Evolutionary conservation across 768 basidiomycete species (phyloP).

Genomic region (Paxillus involutus): DNA sequence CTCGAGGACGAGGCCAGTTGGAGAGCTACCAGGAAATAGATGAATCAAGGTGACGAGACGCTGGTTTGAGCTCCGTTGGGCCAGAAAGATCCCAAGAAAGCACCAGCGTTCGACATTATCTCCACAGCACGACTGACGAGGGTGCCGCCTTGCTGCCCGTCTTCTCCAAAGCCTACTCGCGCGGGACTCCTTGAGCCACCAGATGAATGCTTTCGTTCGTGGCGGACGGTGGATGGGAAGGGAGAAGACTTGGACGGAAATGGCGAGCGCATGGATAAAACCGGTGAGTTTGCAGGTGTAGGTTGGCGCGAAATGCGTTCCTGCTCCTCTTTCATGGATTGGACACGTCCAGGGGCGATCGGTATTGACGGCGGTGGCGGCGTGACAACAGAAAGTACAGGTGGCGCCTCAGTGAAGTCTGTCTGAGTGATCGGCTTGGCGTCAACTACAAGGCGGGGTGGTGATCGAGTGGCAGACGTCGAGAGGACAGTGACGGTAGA

Average conservation of each 20-base stretch:
- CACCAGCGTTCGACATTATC: slow-evolving; percentile 78
- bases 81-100: slow-evolving; percentile 69
- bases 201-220: slow-evolving; percentile 18
- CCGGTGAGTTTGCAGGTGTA: slow-evolving; percentile 66
- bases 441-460: slow-evolving; percentile 29
- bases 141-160: slow-evolving; percentile 36
- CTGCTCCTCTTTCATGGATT: slow-evolving; percentile 32
- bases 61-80: slow-evolving; percentile 24
- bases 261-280: slow-evolving; percentile 31
- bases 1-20: neutral
- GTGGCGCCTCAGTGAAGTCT: slow-evolving; percentile 20
- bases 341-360: slow-evolving; percentile 10
- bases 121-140: slow-evolving; percentile 68
- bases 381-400: slow-evolving; percentile 4
- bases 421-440: slow-evolving; percentile 28
- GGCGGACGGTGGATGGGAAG: neutral
- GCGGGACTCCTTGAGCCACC: slow-evolving; percentile 24
- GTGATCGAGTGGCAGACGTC: slow-evolving; percentile 12
- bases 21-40: neutral
- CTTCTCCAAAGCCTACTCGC: slow-evolving; percentile 26
- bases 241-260: slow-evolving; percentile 9
- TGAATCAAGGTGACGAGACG: slow-evolving; percentile 19
- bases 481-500: slow-evolving; percentile 17
- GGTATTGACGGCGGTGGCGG: slow-evolving; percentile 16
- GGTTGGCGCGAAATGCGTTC: slow-evolving; percentile 42